Base-by-base conservation (phyloP, 106 monocot genomes). In the Dioscorea zingiberensis region DNA sequence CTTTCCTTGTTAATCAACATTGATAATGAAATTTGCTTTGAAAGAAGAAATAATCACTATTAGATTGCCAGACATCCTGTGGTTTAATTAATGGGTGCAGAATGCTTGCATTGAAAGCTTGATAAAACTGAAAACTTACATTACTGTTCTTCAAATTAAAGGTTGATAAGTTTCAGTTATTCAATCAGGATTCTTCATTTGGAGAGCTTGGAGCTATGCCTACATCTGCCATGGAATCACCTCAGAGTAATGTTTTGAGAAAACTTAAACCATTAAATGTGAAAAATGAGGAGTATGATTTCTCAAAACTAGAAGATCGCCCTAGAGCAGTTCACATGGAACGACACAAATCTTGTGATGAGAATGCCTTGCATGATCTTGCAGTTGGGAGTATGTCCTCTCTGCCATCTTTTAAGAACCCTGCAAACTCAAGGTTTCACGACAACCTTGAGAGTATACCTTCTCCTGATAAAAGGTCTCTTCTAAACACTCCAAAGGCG, bases 321-420 rank as follows among this genome's bases (percentile, higher is more conserved):
- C 30, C 38, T 18, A 53, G 38, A 24, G 28, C 24, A 5, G 19
- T 55, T 55, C 25, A 24, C 59, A 75, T 77, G 21, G 69, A 65
- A 22, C 71, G 77, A 17, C 58, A 71, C 2, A 54, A 11, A 44
- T 77, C 77, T 66, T 59, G 59, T 54, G 77, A 66, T 5, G 71
- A 16, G 9, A 32, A 23, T 18, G 6, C 51, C 25, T 25, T 77
- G 4, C 26, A 15, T 65, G 58, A 70, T n/a, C 47, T 70, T 3
- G 18, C 66, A 14, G 22, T 48, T 44, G 60, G 13, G 18, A 13
- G 8, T 24, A 0, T 4, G n/a, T 29, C 71, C 1, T 38, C 47
- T 51, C 32, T 13, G 11, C 25, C 57, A 51, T 6, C 17, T 55
- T 51, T 45, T 4, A 60, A 44, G 66, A 59, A 49, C 13, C 54